A percentile compares a stretch with the other conserved stretches of the same genome.
Evolutionary conservation across 345 rosid genomes (phyloP).

Genomic region (Lepidium aucheri): DNA sequence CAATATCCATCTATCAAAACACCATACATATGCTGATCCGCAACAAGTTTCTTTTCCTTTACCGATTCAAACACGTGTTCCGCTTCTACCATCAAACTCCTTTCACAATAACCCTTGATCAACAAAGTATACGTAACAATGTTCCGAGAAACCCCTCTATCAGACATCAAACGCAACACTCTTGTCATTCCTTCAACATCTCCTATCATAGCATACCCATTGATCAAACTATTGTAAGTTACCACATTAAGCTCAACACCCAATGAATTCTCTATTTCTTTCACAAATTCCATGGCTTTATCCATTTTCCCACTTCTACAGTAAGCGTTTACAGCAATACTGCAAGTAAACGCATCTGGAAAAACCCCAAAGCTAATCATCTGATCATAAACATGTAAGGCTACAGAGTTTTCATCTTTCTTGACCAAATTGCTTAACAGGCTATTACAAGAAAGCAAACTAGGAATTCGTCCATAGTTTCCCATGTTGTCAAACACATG

Average conservation of each 20-base stretch:
- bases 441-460: constrained; percentile 63
- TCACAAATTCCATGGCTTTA: constrained; percentile 44
- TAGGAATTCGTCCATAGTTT: constrained; percentile 46
- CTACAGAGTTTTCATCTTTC: constrained; percentile 40
- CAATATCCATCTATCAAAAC: constrained; percentile 78
- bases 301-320: constrained; percentile 48
- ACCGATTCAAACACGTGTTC: constrained; percentile 38
- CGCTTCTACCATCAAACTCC: constrained; percentile 48
- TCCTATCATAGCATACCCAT: constrained; percentile 56
- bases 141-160: constrained; percentile 40
- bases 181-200: constrained; percentile 43
- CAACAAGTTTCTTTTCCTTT: constrained; percentile 25
- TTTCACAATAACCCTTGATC: constrained; percentile 58
- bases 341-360: constrained; percentile 68
- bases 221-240: constrained; percentile 61
- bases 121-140: constrained; percentile 49
- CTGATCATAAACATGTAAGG: constrained; percentile 63
- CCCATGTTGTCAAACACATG: constrained; percentile 89
- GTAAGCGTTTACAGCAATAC: constrained; percentile 65
- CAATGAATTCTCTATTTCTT: constrained; percentile 32
- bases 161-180: constrained; percentile 43
- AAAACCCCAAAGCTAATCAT: constrained; percentile 50
- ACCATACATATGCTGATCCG: constrained; percentile 63
- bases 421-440: constrained; percentile 61
- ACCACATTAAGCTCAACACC: constrained; percentile 67